These are phyloP conservation scores for Nakaseomyces bracarensis DNA, from an alignment of 1,139 yeast genomes.

Conservation along the genomic window DNA sequence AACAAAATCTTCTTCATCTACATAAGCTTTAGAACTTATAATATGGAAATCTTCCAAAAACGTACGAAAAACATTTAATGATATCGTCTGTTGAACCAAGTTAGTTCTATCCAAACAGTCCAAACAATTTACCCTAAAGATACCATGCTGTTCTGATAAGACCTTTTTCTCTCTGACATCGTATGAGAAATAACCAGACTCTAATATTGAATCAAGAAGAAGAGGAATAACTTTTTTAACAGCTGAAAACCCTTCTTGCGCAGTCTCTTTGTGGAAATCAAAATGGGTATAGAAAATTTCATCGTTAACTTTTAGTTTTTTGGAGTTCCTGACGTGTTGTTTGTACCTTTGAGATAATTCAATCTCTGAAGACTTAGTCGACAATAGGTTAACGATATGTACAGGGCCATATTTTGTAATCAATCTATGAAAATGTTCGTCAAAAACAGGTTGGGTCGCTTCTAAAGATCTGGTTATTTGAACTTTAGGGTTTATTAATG, in stretches of 20 bases:
- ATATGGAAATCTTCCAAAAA: constrained; percentile 46
- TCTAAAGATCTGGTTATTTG: constrained; percentile 84
- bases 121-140: constrained; percentile 86
- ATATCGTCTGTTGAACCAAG: constrained; percentile 84
- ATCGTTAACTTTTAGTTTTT: constrained; percentile 35
- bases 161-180: constrained; percentile 42
- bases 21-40: constrained; percentile 29
- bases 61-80: constrained; percentile 55
- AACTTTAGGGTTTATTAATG: constrained; percentile 72
- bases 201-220: constrained; percentile 56
- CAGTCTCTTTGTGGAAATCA: constrained; percentile 90
- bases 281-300: constrained; percentile 65
- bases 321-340: constrained; percentile 39
- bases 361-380: constrained; percentile 70
- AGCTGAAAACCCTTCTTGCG: constrained; percentile 79
- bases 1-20: constrained; percentile 43
- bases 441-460: constrained; percentile 88
- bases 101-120: constrained; percentile 95
- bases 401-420: constrained; percentile 76
- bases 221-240: constrained; percentile 64
- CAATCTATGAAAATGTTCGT: constrained; percentile 65
- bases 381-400: constrained; percentile 75
- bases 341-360: constrained; percentile 63
- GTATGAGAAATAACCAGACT: constrained; percentile 73
- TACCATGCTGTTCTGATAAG: constrained; percentile 74